These are phyloP conservation scores for Emericellopsis atlantica DNA, from an alignment of 2,329 filamentous ascomycete species.

Conservation along the genomic window DNA sequence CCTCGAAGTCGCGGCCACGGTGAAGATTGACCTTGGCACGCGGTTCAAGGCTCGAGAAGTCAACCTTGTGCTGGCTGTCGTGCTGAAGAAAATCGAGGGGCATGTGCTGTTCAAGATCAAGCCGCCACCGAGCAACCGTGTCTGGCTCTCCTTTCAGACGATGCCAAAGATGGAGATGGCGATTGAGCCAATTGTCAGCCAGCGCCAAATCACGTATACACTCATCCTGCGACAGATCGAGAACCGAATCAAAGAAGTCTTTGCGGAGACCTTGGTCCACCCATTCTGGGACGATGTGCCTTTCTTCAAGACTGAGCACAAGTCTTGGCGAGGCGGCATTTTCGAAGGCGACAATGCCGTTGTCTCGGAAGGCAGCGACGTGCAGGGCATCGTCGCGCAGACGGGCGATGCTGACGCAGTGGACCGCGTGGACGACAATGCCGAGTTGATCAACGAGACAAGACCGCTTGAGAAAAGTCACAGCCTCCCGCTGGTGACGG, in stretches of 20 bases:
- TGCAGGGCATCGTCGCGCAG: conserved; percentile 14
- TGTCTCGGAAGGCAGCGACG: conserved; percentile 9
- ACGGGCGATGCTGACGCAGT: conserved; percentile 34
- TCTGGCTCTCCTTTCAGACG: conserved; percentile 95
- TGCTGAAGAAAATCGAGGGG: conserved; percentile 74
- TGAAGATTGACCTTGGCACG: conserved; percentile 77
- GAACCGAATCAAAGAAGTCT: conserved; percentile 83
- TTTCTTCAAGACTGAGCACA: conserved; percentile 70
- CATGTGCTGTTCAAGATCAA: conserved; percentile 81
- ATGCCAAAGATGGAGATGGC: conserved; percentile 87
- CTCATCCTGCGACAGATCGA: conserved; percentile 89
- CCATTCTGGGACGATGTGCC: conserved; percentile 96
- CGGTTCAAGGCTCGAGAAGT: conserved; percentile 87
- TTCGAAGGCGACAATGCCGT: conserved; percentile 47
- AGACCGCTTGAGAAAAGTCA: conserved; percentile 43
- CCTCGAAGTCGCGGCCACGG: conserved; percentile 83
- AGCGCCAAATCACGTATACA: conserved; percentile 88
- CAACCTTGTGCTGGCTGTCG: conserved; percentile 74
- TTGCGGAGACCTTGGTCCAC: conserved; percentile 80
- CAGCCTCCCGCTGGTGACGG: conserved; percentile 25
- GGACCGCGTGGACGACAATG: conserved; percentile 27
- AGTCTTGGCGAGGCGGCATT: conserved; percentile 75
- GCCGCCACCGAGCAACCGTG: conserved; percentile 82
- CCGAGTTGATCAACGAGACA: conserved; percentile 23
- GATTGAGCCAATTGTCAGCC: conserved; percentile 93